Evolutionary conservation across 1,284 basidiomycete genomes (phyloP).

Genomic region (Rhodotorula sp.): DNA sequence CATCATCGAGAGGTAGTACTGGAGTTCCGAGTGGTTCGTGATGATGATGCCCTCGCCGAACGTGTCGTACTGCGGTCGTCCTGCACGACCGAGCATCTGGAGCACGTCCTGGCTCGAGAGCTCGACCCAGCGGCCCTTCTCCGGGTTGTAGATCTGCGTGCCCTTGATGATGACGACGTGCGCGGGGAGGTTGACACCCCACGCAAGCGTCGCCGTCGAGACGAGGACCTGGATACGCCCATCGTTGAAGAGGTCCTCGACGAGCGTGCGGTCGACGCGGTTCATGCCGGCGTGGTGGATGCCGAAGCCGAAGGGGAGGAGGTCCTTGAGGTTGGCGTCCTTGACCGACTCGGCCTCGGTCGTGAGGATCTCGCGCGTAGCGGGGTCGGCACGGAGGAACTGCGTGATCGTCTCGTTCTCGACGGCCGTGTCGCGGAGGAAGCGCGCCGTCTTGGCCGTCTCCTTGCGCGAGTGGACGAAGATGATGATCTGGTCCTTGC

Average conservation of each 20-base stretch:
- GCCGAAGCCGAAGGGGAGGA: constrained; percentile 94
- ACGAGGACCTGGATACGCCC: constrained; percentile 92
- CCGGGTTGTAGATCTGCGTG: constrained; percentile 98
- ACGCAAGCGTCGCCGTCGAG: constrained; percentile 96
- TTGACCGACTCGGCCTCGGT: constrained; percentile 81
- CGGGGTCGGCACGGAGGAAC: constrained; percentile 89
- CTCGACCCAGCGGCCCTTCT: constrained; percentile 97
- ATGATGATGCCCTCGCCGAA: constrained; percentile 98
- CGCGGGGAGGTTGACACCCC: constrained; percentile 98
- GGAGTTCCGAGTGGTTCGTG: constrained; percentile 94
- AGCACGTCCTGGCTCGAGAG: constrained; percentile 94
- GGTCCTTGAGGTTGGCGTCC: constrained; percentile 80
- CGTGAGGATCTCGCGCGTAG: constrained; percentile 80
- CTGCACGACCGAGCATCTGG: constrained; percentile 98
- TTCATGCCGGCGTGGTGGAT: constrained; percentile 99
- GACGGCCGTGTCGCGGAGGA: constrained; percentile 90
- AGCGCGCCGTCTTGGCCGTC: constrained; percentile 95
- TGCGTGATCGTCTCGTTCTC: constrained; percentile 95
- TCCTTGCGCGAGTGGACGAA: constrained; percentile 99
- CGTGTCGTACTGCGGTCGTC: constrained; percentile 96
- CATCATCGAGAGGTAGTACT: constrained; percentile 91
- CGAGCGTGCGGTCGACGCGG: constrained; percentile 85
- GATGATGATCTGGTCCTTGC: constrained; percentile 79
- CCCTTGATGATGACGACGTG: constrained; percentile 99
- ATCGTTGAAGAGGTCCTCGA: constrained; percentile 93